Conservation (phyloP, 768 basidiomycete genomes). For the Postia placenta region DNA sequence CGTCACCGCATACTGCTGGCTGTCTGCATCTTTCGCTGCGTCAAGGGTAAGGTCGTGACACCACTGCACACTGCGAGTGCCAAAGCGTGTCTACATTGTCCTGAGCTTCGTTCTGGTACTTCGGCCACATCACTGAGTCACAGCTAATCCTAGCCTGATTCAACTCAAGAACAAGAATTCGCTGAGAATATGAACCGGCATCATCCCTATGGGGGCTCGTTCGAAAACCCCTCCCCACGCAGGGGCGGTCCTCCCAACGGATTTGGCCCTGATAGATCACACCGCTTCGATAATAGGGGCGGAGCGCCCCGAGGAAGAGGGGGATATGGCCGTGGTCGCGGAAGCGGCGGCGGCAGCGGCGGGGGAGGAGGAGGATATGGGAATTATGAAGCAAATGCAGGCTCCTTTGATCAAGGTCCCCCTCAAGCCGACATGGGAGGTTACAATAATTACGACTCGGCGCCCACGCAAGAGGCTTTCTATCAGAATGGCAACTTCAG, state of each 20-base stretch:
- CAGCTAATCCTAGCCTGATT: not conserved
- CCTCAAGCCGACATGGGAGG: slow-evolving; percentile 56
- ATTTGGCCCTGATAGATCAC: slow-evolving; percentile 68
- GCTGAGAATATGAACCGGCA: slow-evolving; percentile 68
- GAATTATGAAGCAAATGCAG: slow-evolving; percentile 46
- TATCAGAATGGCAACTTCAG: slow-evolving; percentile 66
- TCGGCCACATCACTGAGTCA: slow-evolving; percentile 13
- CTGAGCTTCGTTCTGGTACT: not conserved
- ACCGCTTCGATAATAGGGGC: slow-evolving; percentile 55
- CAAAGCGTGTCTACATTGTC: not conserved
- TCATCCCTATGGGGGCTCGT: slow-evolving; percentile 74
- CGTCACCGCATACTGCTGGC: not conserved
- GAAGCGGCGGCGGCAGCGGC: slow-evolving; percentile 19
- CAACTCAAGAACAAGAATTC: not conserved
- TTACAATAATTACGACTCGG: slow-evolving; percentile 66
- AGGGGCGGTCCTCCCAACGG: slow-evolving; percentile 63
- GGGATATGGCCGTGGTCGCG: slow-evolving; percentile 31
- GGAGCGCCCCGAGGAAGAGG: slow-evolving; percentile 43
- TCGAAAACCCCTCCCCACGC: slow-evolving; percentile 50
- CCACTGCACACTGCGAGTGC: not conserved
- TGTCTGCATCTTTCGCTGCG: not conserved
- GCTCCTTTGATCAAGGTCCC: slow-evolving; percentile 60
- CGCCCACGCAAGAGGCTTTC: slow-evolving; percentile 50
- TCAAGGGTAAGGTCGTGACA: not conserved
- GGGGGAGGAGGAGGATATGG: slow-evolving; percentile 34